Conservation (phyloP, 2,329 filamentous ascomycete species). For the Akanthomyces uredinophilus region DNA sequence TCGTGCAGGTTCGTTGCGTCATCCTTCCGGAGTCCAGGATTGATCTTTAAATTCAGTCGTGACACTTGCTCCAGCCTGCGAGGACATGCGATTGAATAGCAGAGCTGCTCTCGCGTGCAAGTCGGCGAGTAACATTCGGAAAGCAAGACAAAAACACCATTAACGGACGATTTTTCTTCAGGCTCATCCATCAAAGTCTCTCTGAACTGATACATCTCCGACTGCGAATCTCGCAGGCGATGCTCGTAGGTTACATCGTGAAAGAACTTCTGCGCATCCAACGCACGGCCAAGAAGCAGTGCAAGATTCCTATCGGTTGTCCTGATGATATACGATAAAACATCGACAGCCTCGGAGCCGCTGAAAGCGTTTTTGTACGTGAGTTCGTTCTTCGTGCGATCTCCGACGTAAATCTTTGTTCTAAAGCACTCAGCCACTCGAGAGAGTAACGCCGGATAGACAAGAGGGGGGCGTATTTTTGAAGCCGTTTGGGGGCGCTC, state of each 20-base stretch:
- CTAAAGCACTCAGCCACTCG: slow-evolving; percentile 88
- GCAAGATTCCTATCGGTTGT: slow-evolving; percentile 95
- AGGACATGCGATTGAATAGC: slow-evolving; percentile 96
- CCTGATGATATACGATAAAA: slow-evolving; percentile 93
- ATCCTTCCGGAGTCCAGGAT: slow-evolving; percentile 73
- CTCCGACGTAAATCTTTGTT: slow-evolving; percentile 77
- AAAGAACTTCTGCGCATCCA: slow-evolving; percentile 98
- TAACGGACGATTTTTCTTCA: slow-evolving; percentile 69
- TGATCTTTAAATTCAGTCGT: slow-evolving; percentile 85
- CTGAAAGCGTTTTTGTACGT: slow-evolving; percentile 98
- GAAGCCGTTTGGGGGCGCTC: slow-evolving; percentile 51
- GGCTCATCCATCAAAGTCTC: slow-evolving; percentile 82
- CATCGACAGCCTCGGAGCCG: slow-evolving; percentile 89
- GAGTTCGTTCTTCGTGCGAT: slow-evolving; percentile 92
- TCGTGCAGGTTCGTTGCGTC: slow-evolving; percentile 59
- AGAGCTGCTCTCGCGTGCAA: slow-evolving; percentile 89
- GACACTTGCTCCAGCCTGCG: slow-evolving; percentile 92
- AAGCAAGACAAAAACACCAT: slow-evolving; percentile 92
- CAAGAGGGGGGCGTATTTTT: slow-evolving; percentile 70
- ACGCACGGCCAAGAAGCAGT: slow-evolving; percentile 78
- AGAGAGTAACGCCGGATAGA: slow-evolving; percentile 92
- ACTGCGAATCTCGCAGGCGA: slow-evolving; percentile 84
- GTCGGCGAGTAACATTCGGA: slow-evolving; percentile 98
- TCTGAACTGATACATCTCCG: slow-evolving; percentile 94
- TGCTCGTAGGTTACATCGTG: slow-evolving; percentile 99